These are phyloP conservation scores for Lactifluus rugatus DNA, from an alignment of 768 basidiomycete genomes.

Conservation along the genomic window DNA sequence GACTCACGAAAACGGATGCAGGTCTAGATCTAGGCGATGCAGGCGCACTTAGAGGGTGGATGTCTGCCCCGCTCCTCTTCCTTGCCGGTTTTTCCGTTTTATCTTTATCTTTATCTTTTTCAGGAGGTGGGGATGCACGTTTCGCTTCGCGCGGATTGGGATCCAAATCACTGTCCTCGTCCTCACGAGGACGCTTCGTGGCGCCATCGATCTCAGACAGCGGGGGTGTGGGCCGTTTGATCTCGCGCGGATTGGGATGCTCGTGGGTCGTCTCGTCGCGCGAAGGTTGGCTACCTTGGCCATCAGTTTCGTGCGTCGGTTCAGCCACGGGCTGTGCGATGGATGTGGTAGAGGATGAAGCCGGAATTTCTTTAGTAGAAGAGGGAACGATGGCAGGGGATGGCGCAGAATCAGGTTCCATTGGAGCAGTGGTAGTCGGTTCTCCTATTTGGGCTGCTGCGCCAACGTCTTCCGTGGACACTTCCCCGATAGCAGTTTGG, in stretches of 20 bases:
- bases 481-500: background rate
- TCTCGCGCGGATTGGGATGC: constrained; percentile 46
- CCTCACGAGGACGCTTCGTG: constrained; percentile 14
- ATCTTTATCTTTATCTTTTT: constrained; percentile 17
- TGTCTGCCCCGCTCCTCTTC: constrained; percentile 14
- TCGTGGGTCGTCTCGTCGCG: constrained; percentile 48
- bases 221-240: constrained; percentile 52
- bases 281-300: constrained; percentile 31
- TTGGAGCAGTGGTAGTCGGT: background rate
- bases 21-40: constrained; percentile 13
- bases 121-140: constrained; percentile 51
- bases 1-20: constrained; percentile 14
- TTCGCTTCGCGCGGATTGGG: constrained; percentile 35
- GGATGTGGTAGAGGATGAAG: background rate
- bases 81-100: constrained; percentile 8
- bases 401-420: background rate
- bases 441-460: background rate
- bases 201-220: constrained; percentile 37
- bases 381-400: background rate
- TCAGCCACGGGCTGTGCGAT: background rate
- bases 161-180: constrained; percentile 9
- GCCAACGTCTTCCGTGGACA: background rate
- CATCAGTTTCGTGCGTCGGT: background rate
- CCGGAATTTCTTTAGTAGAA: background rate
- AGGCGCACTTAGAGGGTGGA: background rate